phyloP scores from a whole-genome alignment of 1,139 yeast genomes.

The Candida sanyaensis region DNA sequence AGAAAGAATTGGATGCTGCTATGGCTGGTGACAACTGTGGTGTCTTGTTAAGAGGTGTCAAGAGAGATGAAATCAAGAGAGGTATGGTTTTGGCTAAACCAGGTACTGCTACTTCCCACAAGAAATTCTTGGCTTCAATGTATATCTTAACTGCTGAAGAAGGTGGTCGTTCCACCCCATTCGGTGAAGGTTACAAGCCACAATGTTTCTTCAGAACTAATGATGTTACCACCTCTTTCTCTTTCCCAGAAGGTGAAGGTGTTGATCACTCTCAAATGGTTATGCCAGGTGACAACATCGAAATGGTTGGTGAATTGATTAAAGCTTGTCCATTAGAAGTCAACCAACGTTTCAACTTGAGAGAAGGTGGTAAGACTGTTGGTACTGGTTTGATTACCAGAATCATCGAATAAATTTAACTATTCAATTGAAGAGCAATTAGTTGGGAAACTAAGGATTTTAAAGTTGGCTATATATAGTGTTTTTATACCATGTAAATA shows the following conservation, averaged over 20 bases:
- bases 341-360: conserved; percentile 97
- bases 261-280: conserved; percentile 85
- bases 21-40: conserved; percentile 99
- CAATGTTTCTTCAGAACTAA: conserved; percentile 96
- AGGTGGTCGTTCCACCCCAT: conserved; percentile 99
- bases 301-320: conserved; percentile 89
- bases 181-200: conserved; percentile 97
- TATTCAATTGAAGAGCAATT: background rate
- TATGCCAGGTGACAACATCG: conserved; percentile 98
- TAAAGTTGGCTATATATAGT: background rate
- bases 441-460: background rate
- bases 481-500: conserved; percentile 1
- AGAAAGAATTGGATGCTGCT: conserved; percentile 96
- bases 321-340: conserved; percentile 94
- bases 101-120: conserved; percentile 89
- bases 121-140: conserved; percentile 90
- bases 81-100: conserved; percentile 98
- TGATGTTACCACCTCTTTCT: conserved; percentile 88
- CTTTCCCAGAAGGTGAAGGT: conserved; percentile 89
- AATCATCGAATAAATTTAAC: conserved; percentile 62
- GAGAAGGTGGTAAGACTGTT: conserved; percentile 99
- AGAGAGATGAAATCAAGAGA: conserved; percentile 95
- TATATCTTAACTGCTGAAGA: conserved; percentile 94
- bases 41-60: conserved; percentile 94
- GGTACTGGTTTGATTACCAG: conserved; percentile 98